Conservation (phyloP, 345 rosid genomes). For the Brassica juncea region DNA sequence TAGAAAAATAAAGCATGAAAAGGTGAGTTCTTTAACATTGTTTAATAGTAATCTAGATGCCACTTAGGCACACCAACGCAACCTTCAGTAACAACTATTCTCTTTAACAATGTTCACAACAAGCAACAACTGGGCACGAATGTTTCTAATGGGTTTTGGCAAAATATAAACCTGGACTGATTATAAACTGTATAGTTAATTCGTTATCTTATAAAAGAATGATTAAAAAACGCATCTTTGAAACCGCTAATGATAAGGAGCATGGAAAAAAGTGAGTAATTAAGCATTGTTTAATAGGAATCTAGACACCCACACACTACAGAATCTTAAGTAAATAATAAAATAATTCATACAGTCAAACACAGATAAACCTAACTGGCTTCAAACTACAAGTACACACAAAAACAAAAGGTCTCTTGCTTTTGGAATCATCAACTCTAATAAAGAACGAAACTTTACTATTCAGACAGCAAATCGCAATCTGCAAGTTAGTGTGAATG, state of each 20-base stretch:
- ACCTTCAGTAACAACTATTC: neutral
- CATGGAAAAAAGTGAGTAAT: constrained; percentile 26
- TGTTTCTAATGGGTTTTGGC: constrained; percentile 14
- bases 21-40: neutral
- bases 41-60: neutral
- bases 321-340: constrained; percentile 31
- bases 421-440: neutral
- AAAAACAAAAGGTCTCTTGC: neutral
- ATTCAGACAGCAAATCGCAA: neutral
- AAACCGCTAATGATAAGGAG: constrained; percentile 20
- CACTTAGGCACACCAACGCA: neutral
- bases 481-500: neutral
- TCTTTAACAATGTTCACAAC: constrained; percentile 7
- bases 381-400: constrained; percentile 8
- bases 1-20: neutral
- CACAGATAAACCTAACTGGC: neutral
- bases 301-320: neutral
- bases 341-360: constrained; percentile 9
- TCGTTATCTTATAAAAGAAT: constrained; percentile 15
- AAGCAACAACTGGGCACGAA: neutral
- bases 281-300: constrained; percentile 37
- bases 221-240: constrained; percentile 11
- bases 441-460: neutral
- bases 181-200: constrained; percentile 16
- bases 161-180: constrained; percentile 12